These are phyloP conservation scores for Pleodorina starrii DNA, from an alignment of 139 green algal genomes.

Conservation along the genomic window DNA sequence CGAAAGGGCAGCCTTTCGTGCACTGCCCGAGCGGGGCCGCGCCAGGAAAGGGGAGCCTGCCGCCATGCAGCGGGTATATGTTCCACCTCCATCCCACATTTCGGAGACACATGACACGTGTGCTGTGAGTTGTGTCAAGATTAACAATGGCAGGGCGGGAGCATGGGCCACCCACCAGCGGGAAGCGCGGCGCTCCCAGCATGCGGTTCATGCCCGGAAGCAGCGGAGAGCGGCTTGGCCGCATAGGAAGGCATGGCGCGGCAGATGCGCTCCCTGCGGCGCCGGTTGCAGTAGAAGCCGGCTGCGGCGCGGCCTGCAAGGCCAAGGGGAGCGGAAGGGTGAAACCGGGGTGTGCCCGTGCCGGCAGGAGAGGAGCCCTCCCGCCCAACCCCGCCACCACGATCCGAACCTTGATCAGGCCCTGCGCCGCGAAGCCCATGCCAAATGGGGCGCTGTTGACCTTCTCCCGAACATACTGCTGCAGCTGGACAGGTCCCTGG, in stretches of 20 bases:
- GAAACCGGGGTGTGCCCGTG: no score
- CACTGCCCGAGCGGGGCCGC: no score
- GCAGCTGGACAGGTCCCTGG: slow-evolving; percentile 19
- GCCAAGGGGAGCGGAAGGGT: no score
- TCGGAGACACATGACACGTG: no score
- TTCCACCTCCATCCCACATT: no score
- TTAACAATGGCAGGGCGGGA: no score
- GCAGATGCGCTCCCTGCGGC: neutral
- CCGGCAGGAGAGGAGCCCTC: no score
- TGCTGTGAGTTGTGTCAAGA: no score
- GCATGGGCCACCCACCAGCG: slow-evolving; percentile 1
- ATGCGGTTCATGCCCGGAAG: slow-evolving; percentile 21
- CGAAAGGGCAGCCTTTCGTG: no score
- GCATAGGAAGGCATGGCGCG: neutral
- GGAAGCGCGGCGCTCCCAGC: neutral
- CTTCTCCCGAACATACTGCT: slow-evolving; percentile 6
- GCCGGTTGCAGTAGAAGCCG: neutral
- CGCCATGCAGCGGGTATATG: no score
- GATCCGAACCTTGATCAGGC: neutral
- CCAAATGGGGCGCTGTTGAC: neutral
- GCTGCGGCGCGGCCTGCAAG: no score
- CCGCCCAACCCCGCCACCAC: neutral
- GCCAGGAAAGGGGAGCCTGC: no score
- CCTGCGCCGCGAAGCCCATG: slow-evolving; percentile 25
- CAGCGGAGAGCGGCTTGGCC: neutral